Evolutionary conservation across 2,329 filamentous ascomycete species (phyloP).

Genomic region (Samsoniella hepiali): DNA sequence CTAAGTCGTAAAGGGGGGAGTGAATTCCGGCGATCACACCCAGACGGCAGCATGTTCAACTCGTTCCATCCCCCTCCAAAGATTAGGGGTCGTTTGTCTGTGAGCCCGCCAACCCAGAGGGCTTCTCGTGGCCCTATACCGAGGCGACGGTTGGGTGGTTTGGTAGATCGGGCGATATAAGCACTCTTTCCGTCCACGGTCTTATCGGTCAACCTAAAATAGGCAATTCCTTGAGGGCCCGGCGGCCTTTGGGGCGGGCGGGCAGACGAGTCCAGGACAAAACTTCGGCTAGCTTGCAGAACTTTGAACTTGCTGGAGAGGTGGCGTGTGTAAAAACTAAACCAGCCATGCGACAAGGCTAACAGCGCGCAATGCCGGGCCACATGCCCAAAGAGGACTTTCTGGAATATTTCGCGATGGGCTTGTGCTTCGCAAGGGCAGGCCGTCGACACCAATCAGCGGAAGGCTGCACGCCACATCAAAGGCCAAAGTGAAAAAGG

Average conservation of each 20-base stretch:
- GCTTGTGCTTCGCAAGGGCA: not conserved
- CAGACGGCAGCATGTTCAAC: not conserved
- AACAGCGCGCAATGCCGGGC: conserved; percentile 1
- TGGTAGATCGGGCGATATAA: not conserved
- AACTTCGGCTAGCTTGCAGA: not conserved
- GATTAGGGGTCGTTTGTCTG: not conserved
- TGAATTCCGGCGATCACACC: conserved; percentile 10
- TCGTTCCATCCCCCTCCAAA: not conserved
- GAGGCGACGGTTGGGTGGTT: not conserved
- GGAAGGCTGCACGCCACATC: not conserved
- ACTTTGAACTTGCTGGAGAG: not conserved
- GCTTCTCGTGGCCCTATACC: not conserved
- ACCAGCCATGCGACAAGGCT: not conserved
- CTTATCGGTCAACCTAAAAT: not conserved
- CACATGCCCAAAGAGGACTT: conserved; percentile 2
- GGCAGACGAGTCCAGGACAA: not conserved
- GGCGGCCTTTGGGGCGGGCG: not conserved
- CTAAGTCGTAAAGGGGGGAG: conserved; percentile 1
- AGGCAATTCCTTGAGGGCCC: conserved; percentile 2
- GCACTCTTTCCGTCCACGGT: not conserved
- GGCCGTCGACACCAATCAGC: not conserved
- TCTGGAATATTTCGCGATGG: not conserved
- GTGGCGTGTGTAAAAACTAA: not conserved
- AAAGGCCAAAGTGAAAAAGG: not conserved
- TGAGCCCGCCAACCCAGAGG: too few relatives aligned